Base-by-base conservation (phyloP, 495 filamentous ascomycete species). In the Talaromyces trachyspermus region DNA sequence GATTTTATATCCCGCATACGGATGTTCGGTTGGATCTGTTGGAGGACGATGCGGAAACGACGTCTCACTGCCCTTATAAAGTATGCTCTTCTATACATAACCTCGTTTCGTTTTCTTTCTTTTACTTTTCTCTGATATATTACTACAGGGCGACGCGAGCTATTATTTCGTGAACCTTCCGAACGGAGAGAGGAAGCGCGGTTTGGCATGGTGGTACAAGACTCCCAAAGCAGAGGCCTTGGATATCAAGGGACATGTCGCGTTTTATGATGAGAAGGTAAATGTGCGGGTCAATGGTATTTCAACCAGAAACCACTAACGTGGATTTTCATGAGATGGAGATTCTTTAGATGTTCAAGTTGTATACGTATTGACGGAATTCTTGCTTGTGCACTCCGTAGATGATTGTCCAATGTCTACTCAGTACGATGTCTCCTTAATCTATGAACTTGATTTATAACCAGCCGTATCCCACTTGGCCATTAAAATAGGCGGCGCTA, bases 181-280 rank as follows among this genome's bases (percentile, higher is more conserved):
- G 5, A 53, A 66, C 11, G 73, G 64, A 19, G 62, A 65, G 47
- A 50, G 52, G 41, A 50, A 68, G 26, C 60, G 66, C 48, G 75
- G 80, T 54, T 24, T 74, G 4, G 59, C 77, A 0, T 81, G 78
- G 77, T 79, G 66, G 47, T 83, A 83, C 55, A 55, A 60, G 19
- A 64, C 63, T 25, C 72, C 79, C 2, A 74, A 66, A 22, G 37
- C 60, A 0, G 78, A 81, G 60, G 69, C 65, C 19, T 64, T 57
- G 10, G 48, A 50, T 8, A 64, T 83, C 45, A 62, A 56, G 24
- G 75, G 75, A 2, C 43, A 61, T 35, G 11, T 79, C 33, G 77
- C 72, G 46, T 79, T 80, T 48, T 83, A 80, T 49, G 79, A 81
- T 51, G 77, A 80, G 54, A 78, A 76, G 57, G 74, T 81, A 0